A percentile compares a stretch with the other conserved stretches of the same genome.
Conservation (phyloP, 2,329 filamentous ascomycete species). For the Penicillium thymicola region DNA sequence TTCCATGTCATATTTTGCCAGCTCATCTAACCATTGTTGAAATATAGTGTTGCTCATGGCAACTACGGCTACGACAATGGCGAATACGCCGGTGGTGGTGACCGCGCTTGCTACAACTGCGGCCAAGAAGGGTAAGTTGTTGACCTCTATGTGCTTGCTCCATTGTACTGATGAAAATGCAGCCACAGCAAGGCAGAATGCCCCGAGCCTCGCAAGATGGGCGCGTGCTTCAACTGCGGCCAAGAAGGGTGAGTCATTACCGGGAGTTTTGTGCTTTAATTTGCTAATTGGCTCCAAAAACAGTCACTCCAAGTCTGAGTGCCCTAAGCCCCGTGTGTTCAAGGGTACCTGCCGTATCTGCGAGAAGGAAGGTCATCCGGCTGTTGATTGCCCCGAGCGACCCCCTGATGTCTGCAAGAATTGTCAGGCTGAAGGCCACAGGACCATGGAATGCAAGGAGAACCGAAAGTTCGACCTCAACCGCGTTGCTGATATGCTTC, state of each 20-base stretch:
- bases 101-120: constrained; percentile 11
- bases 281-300: background rate
- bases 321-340: constrained; percentile 47
- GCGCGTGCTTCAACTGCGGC: constrained; percentile 13
- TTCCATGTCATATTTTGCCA: constrained; percentile 11
- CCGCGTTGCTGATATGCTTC: constrained; percentile 46
- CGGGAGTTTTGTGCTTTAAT: background rate
- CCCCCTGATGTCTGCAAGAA: constrained; percentile 47
- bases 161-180: background rate
- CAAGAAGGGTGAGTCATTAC: constrained; percentile 11
- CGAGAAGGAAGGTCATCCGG: constrained; percentile 46
- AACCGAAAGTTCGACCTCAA: constrained; percentile 45
- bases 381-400: constrained; percentile 44
- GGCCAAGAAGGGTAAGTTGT: constrained; percentile 12
- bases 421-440: constrained; percentile 46
- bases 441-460: constrained; percentile 44
- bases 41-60: background rate
- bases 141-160: background rate
- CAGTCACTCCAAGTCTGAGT: constrained; percentile 31
- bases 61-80: background rate
- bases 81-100: background rate
- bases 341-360: constrained; percentile 48
- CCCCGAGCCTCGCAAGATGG: constrained; percentile 36
- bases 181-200: constrained; percentile 47
- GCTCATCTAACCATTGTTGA: background rate